Evolutionary conservation across 2,329 filamentous ascomycete species (phyloP).

Genomic region (Sclerotinia glacialis): DNA sequence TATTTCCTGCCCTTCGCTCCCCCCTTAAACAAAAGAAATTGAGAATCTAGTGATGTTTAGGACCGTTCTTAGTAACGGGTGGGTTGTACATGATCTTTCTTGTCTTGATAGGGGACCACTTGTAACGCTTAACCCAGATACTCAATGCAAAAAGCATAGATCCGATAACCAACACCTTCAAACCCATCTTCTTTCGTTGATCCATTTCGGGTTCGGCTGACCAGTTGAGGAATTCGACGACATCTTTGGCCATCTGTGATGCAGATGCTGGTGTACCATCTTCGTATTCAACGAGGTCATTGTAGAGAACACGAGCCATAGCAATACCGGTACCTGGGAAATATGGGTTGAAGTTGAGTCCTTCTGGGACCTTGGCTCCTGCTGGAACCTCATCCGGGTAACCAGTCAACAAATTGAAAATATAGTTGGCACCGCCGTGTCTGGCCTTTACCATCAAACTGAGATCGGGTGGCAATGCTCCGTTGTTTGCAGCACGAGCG

Average conservation of each 20-base stretch:
- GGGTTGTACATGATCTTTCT: slow-evolving; percentile 89
- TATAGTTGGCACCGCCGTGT: slow-evolving; percentile 97
- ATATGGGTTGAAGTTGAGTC: slow-evolving; percentile 99
- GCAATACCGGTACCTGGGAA: slow-evolving; percentile 99
- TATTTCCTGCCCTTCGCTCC: slow-evolving; percentile 29
- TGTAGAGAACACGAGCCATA: slow-evolving; percentile 98
- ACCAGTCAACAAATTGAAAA: slow-evolving; percentile 94
- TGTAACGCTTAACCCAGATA: slow-evolving; percentile 99
- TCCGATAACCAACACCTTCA: slow-evolving; percentile 86
- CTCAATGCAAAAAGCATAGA: slow-evolving; percentile 79
- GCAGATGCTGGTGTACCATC: slow-evolving; percentile 91
- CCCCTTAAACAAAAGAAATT: slow-evolving; percentile 33
- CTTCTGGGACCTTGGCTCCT: slow-evolving; percentile 77
- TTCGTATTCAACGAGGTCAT: slow-evolving; percentile 96
- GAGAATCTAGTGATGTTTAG: slow-evolving; percentile 31
- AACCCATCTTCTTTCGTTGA: slow-evolving; percentile 98
- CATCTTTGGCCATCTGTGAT: slow-evolving; percentile 99
- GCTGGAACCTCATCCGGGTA: slow-evolving; percentile 96
- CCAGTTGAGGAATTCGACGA: slow-evolving; percentile 99
- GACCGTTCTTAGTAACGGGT: slow-evolving; percentile 44
- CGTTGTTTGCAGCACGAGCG: slow-evolving; percentile 95
- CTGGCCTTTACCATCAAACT: slow-evolving; percentile 96
- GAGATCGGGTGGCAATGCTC: slow-evolving; percentile 95
- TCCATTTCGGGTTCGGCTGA: slow-evolving; percentile 99
- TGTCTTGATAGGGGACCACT: slow-evolving; percentile 95